Conservation (phyloP, 1,284 basidiomycete species). For the Melampsora larici-populina region DNA sequence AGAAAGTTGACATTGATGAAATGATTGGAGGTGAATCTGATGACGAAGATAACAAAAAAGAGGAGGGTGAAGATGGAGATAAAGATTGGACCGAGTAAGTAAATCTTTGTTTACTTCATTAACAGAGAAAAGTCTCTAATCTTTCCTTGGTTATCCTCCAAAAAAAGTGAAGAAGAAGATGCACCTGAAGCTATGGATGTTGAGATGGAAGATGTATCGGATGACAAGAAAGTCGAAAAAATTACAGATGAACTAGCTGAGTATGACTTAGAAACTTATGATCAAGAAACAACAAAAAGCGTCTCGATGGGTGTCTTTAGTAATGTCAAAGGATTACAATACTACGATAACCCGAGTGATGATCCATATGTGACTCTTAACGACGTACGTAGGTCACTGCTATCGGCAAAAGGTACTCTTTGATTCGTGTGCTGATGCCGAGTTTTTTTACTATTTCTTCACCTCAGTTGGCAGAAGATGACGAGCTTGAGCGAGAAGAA, state of each 20-base stretch:
- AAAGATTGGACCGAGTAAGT: slow-evolving; percentile 46
- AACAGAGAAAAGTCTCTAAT: slow-evolving; percentile 22
- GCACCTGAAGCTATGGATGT: slow-evolving; percentile 57
- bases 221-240: slow-evolving; percentile 54
- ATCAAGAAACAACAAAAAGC: slow-evolving; percentile 68
- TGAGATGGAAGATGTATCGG: slow-evolving; percentile 58
- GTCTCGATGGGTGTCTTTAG: slow-evolving; percentile 81
- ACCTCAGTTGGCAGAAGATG: slow-evolving; percentile 61
- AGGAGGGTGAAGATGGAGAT: slow-evolving; percentile 47
- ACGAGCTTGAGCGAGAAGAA: slow-evolving; percentile 80
- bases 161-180: slow-evolving; percentile 53
- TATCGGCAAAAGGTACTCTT: background rate
- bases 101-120: slow-evolving; percentile 32
- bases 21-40: slow-evolving; percentile 45
- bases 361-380: slow-evolving; percentile 97
- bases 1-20: slow-evolving; percentile 47
- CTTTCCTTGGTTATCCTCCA: slow-evolving; percentile 48
- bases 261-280: slow-evolving; percentile 92
- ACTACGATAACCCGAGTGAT: slow-evolving; percentile 84
- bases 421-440: background rate
- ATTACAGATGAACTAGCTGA: slow-evolving; percentile 72
- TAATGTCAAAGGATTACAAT: slow-evolving; percentile 91
- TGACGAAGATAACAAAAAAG: slow-evolving; percentile 45
- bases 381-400: slow-evolving; percentile 62
- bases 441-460: background rate